Base-by-base conservation (phyloP, 2,329 filamentous ascomycete species). In the Pseudogymnoascus sp. region DNA sequence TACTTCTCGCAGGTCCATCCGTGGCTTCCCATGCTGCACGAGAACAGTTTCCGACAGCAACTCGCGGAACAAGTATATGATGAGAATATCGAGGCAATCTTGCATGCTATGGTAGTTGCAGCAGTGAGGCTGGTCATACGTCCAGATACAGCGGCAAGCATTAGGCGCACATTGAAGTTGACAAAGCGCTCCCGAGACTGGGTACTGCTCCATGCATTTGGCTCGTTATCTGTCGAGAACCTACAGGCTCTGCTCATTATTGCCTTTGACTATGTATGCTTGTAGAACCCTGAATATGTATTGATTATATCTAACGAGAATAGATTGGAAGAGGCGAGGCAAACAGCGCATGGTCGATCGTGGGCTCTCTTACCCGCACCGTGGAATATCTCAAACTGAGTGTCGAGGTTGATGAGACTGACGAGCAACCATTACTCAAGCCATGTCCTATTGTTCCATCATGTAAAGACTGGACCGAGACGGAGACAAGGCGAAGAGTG, bases 21-120 rank as follows among this genome's bases (percentile, higher is more conserved):
- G 7, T 78, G 76, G 73, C 76, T 76, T 6, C 75, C 75, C 0
- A 75, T 78, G 12, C 61, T 77, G 5, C 75, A 76, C 61, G 69
- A 74, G 60, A 69, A 67, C n/a, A 34, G 14, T 56, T 56, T 56
- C n/a, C 10, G 50, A 56, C 50, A 56, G 25, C 14, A 64, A 71
- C 1, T 71, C 75, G 23, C 70, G 4, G 65, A 73, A 23, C 61
- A 68, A 6, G 16, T 36, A 0, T 68, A 73, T 8, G 66, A 67
- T 5, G 59, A 63, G 1, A 69, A 68, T 12, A 62, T 78, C 14
- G 64, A 67, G 2, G 69, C 74, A 1, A 66, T 78, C 2, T 63
- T 78, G 6, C 73, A 76, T 62, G 70, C 75, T 0, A 77, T 78
- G 61, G 65, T 72, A 10, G 63, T 72, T 2, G 63, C 68, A 23